Conservation (phyloP, 805 yeast genomes). For the Blastobotrys terrestris region DNA sequence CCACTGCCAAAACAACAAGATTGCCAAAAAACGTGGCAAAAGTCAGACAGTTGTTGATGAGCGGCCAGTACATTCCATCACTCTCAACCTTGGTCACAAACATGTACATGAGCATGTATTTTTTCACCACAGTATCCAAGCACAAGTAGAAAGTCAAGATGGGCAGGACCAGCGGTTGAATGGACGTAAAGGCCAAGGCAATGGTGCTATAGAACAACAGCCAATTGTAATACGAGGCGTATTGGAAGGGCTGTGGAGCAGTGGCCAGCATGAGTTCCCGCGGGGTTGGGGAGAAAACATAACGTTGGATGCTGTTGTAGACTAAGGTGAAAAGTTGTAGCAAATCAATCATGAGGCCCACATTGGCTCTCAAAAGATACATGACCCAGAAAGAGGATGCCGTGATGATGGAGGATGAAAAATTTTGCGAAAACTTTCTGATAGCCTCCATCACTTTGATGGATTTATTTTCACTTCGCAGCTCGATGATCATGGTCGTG, state of each 20-base stretch:
- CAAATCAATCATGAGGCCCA: slow-evolving; percentile 28
- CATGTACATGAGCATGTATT: slow-evolving; percentile 32
- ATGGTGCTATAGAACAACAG: slow-evolving; percentile 31
- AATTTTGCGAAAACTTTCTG: slow-evolving; percentile 26
- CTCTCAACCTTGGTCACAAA: slow-evolving; percentile 33
- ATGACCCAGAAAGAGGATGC: slow-evolving; percentile 38
- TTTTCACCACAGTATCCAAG: slow-evolving; percentile 29
- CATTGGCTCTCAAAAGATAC: slow-evolving; percentile 30
- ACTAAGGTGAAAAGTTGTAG: slow-evolving; percentile 27
- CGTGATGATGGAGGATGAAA: slow-evolving; percentile 32
- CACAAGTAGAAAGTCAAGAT: slow-evolving; percentile 27
- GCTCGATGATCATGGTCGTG: slow-evolving; percentile 26
- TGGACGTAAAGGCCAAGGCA: slow-evolving; percentile 32
- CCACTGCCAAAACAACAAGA: slow-evolving; percentile 31
- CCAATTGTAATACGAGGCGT: slow-evolving; percentile 30
- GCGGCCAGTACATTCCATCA: slow-evolving; percentile 34
- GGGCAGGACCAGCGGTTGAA: slow-evolving; percentile 34
- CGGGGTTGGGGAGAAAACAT: slow-evolving; percentile 29
- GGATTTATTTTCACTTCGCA: slow-evolving; percentile 1
- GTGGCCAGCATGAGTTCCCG: slow-evolving; percentile 27
- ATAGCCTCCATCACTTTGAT: slow-evolving; percentile 22
- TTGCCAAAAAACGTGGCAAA: slow-evolving; percentile 33
- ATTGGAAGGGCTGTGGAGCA: slow-evolving; percentile 32
- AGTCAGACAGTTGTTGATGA: slow-evolving; percentile 28
- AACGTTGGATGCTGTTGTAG: slow-evolving; percentile 20